phyloP scores from a whole-genome alignment of 495 filamentous ascomycete genomes.

The Penicillium macrosclerotiorum region DNA sequence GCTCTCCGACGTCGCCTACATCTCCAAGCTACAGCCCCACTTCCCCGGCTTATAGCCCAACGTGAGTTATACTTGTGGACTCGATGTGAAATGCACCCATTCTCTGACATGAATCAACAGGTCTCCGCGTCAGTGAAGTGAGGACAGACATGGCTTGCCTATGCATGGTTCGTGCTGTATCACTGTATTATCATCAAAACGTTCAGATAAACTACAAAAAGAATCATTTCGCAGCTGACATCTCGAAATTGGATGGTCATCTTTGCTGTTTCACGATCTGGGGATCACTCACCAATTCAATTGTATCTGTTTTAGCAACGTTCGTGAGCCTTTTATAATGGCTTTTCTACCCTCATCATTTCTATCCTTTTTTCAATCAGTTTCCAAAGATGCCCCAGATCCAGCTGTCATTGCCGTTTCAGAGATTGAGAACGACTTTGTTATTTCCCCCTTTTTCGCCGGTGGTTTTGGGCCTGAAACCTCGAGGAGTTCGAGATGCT shows the following conservation, averaged over 20 bases:
- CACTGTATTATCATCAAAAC: slow-evolving; percentile 44
- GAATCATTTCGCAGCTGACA: slow-evolving; percentile 39
- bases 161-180: slow-evolving; percentile 28
- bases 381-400: slow-evolving; percentile 14
- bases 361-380: slow-evolving; percentile 14
- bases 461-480: slow-evolving; percentile 22
- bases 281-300: slow-evolving; percentile 26
- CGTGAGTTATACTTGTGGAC: slow-evolving; percentile 27
- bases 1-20: slow-evolving; percentile 56
- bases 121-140: slow-evolving; percentile 48
- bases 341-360: slow-evolving; percentile 8
- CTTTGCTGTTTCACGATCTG: slow-evolving; percentile 34
- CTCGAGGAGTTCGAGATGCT: not conserved
- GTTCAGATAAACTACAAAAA: slow-evolving; percentile 36
- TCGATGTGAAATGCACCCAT: not conserved
- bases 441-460: slow-evolving; percentile 16
- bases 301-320: slow-evolving; percentile 30
- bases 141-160: slow-evolving; percentile 18
- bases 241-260: slow-evolving; percentile 46
- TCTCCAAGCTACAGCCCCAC: slow-evolving; percentile 51
- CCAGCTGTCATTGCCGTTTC: slow-evolving; percentile 15
- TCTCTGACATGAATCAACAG: slow-evolving; percentile 34
- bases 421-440: slow-evolving; percentile 27
- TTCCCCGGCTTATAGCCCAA: slow-evolving; percentile 48
- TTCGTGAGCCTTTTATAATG: slow-evolving; percentile 19